phyloP scores from a whole-genome alignment of 805 yeast genomes.

The Metschnikowia continentalis region DNA sequence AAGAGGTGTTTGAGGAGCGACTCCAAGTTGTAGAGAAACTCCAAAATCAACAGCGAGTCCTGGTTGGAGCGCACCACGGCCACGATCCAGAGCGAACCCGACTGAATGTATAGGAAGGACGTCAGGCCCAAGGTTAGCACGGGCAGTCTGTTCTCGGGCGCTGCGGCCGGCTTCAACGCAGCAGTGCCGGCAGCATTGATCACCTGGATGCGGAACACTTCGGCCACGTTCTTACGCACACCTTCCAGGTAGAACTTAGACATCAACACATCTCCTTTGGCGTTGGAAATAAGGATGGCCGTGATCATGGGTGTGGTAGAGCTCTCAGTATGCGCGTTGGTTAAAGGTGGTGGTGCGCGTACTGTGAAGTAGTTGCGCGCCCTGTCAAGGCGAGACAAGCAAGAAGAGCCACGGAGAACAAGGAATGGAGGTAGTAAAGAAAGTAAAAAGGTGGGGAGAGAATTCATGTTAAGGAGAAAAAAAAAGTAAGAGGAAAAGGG shows the following conservation, averaged over 20 bases:
- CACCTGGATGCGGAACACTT: constrained; percentile 89
- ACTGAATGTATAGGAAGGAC: constrained; percentile 73
- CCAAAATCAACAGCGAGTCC: constrained; percentile 77
- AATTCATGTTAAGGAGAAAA: too few species aligned
- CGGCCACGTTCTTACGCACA: constrained; percentile 72
- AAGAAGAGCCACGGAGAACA: neutral
- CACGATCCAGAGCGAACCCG: constrained; percentile 67
- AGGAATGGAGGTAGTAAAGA: neutral
- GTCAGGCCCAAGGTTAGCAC: constrained; percentile 85
- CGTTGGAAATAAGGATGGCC: constrained; percentile 74
- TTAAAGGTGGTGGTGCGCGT: neutral
- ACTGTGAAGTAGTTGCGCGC: neutral
- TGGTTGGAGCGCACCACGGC: constrained; percentile 88
- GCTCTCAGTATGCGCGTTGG: neutral
- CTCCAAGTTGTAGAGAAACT: constrained; percentile 65
- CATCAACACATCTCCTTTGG: constrained; percentile 78
- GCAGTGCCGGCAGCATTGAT: constrained; percentile 48
- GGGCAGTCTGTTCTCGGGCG: constrained; percentile 33
- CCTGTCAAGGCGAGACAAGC: neutral
- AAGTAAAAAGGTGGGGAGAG: neutral
- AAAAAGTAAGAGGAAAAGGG: too few species aligned
- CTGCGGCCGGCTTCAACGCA: constrained; percentile 15
- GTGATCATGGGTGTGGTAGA: constrained; percentile 56
- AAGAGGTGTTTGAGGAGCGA: constrained; percentile 41
- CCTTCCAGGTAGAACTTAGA: constrained; percentile 72